Percentiles rank a stretch among this genome's conserved stretches.
phyloP scores from a whole-genome alignment of 2,329 filamentous ascomycete species.

The Stachybotrys elegans region DNA sequence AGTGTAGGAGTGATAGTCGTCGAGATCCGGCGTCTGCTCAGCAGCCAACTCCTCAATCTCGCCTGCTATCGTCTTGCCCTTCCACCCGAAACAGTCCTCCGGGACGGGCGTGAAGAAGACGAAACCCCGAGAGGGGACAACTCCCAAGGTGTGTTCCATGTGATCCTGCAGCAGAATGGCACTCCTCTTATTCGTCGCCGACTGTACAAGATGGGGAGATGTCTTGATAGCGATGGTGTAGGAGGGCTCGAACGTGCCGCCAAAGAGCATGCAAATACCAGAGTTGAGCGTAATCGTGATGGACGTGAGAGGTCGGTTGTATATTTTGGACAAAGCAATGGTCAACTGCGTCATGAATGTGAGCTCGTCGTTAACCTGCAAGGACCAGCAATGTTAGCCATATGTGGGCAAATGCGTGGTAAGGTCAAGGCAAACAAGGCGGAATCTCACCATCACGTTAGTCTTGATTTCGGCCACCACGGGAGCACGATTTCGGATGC shows the following conservation, averaged over 20 bases:
- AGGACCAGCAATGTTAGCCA: not conserved
- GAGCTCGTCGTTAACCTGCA: conserved; percentile 68
- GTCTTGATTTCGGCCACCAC: conserved; percentile 19
- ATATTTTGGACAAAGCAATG: conserved; percentile 67
- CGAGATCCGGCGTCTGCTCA: too few species aligned
- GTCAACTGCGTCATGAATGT: conserved; percentile 70
- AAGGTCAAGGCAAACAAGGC: not conserved
- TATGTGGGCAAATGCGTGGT: not conserved
- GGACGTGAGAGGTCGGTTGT: conserved; percentile 66
- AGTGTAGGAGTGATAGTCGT: not conserved
- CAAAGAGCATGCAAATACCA: conserved; percentile 68
- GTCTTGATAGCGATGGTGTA: conserved; percentile 74
- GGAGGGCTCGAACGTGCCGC: conserved; percentile 69
- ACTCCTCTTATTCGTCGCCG: conserved; percentile 76
- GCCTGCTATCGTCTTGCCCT: conserved; percentile 63
- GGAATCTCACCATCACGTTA: conserved; percentile 24
- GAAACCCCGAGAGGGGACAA: conserved; percentile 62
- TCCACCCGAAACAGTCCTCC: conserved; percentile 68
- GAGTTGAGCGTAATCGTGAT: conserved; percentile 75
- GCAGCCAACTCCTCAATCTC: conserved; percentile 44
- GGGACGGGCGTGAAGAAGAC: conserved; percentile 65
- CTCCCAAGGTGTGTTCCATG: conserved; percentile 65
- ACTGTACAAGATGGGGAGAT: conserved; percentile 62
- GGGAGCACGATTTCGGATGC: conserved; percentile 39
- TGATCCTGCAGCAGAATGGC: conserved; percentile 71